phyloP scores from a whole-genome alignment of 1,139 yeast genomes.

The Geotrichum citri-aurantii region DNA sequence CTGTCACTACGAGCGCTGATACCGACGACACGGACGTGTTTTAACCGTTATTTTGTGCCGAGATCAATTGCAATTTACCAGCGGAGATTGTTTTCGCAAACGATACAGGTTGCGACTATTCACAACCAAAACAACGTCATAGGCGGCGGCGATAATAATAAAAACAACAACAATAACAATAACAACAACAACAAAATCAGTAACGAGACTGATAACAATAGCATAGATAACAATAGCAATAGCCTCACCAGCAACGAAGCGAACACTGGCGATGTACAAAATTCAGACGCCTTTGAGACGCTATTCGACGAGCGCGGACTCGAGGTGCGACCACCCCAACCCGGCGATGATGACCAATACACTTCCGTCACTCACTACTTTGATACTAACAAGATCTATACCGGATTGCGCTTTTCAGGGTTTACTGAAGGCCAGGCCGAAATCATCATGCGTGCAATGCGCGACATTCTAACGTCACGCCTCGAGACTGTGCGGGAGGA shows the following conservation, averaged over 20 bases:
- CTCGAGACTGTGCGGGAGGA: slow-evolving; percentile 53
- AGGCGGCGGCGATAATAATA: not conserved
- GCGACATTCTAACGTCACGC: slow-evolving; percentile 37
- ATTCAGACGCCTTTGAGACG: not conserved
- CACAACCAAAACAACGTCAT: not conserved
- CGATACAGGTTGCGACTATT: not conserved
- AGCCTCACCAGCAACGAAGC: not conserved
- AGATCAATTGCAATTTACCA: not conserved
- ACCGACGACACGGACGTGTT: not conserved
- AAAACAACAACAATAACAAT: not conserved
- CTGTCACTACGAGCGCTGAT: not conserved
- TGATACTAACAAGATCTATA: slow-evolving; percentile 39
- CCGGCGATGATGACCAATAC: slow-evolving; percentile 2
- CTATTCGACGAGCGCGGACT: not conserved
- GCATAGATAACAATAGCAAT: not conserved
- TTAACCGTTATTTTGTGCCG: not conserved
- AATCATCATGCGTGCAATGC: slow-evolving; percentile 36
- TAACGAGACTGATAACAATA: not conserved
- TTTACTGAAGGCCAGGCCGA: slow-evolving; percentile 40
- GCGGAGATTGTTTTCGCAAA: not conserved
- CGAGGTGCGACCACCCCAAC: slow-evolving; percentile 7
- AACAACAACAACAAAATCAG: too few species aligned
- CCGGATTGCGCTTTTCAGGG: slow-evolving; percentile 36
- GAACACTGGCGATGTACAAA: not conserved
- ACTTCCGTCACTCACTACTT: slow-evolving; percentile 29